Evolutionary conservation across 495 filamentous ascomycete genomes (phyloP), one percentile per base, ranked within the genome.

Genomic region (Echria macrotheca): DNA sequence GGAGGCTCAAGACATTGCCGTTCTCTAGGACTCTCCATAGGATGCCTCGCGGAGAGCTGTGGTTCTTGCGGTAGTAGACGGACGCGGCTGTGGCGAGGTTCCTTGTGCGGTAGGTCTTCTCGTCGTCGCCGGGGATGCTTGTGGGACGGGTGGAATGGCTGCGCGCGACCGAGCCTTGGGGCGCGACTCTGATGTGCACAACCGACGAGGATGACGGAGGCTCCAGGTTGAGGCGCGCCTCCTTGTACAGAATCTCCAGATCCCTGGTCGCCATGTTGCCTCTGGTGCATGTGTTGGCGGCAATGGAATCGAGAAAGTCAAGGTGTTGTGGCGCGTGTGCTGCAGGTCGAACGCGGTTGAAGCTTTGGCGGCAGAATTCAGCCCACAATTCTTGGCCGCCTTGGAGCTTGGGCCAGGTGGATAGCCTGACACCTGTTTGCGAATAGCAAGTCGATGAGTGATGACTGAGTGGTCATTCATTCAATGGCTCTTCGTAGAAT

Each of bases 21-120:
- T 84, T 82, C 60, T 94, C 84, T 52, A 96, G 68, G 15, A 98
- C 75, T 45, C 93, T 75, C 91, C 94, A 98, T 18, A 96, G 75
- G 56, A 97, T 90, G 59, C 77, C 84, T 55, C 87, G 80, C 38
- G 93, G 94, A 48, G 85, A 86, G 45, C 72, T 69, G 49, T 81
- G 79, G 55, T 82, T 75, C 58, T 79, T 80, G 45, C 91, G 79
- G 67, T 95, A 88, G 75, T 88, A 94, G 32, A 97, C 78, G 1
- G 87, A 85, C 17, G 86, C 86, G 23, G 89, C 80, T 2, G 76
- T 86, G 17, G 94, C 88, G 41, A 95, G 74, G 59, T 85, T 78
- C 23, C 74, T 75, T 54, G 75, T 69, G 35, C 83, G 76, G 61
- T 93, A 95, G 32, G 76, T 73, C 36, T 81, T 81, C 66, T 93